Base-by-base conservation (phyloP, 305 asterid genomes). In the Plantago rigida region DNA sequence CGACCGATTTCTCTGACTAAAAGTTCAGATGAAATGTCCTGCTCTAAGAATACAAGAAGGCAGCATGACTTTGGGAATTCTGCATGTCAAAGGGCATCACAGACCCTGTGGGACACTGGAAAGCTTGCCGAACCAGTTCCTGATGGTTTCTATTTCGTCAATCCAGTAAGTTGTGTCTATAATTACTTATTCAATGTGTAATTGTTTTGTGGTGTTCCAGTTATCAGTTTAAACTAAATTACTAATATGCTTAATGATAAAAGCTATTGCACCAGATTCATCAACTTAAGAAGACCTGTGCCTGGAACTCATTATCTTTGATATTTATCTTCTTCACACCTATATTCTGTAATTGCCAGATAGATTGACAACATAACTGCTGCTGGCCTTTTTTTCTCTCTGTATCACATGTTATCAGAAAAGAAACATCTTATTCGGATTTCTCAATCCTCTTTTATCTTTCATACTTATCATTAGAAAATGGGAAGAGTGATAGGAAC, bases 51-150 rank as follows among this genome's bases (percentile, higher is more conserved):
- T 55, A 70, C 80, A 64, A 79, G 62, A 59, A 62, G 57, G 67
- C 85, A 72, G 64, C 71, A 69, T 61, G 94, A 77, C 72, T 64
- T 73, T 59, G 84, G 74, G 63, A 74, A 59, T 69, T 68, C 67
- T 58, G 77, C 81, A 46, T 73, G 76, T 71, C 81, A 79, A 68
- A 78, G 71, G 70, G 88, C 79, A 56, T 88, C 94, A 14, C 91
- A 81, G 81, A 73, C 82, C 53, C 75, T 88, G 78, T 86, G 96
- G 96, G 85, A 77, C 69, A 82, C 88, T 54, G 96, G 96, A 76
- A 83, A 76, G 73, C 84, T 88, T 65, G 56, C 83, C 41, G 95
- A 84, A 63, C 84, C 85, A 60, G 82, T 88, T 67, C 96, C 95
- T 49, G 89, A 88, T 75, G 96, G 96, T 68, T 85, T 88, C 76